These are phyloP conservation scores for Wilcoxina mikolae DNA, from an alignment of 495 filamentous ascomycete genomes.

Conservation along the genomic window DNA sequence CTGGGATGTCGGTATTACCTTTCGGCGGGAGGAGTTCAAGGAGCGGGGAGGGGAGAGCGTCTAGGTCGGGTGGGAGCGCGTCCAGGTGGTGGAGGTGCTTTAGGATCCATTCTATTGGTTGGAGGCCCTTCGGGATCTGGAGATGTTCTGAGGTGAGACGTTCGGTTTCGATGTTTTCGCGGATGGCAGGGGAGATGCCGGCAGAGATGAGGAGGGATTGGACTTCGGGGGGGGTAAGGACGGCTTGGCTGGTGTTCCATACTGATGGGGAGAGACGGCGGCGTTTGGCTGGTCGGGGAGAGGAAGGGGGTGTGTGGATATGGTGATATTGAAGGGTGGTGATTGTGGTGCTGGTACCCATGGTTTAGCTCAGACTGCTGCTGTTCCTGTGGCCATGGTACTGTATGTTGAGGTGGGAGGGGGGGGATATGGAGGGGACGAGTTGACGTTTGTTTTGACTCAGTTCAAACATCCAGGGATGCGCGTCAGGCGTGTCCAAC, in stretches of 20 bases:
- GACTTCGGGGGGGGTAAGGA: not conserved
- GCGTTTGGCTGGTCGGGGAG: not conserved
- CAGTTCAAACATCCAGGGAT: no score
- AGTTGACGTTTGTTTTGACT: no score
- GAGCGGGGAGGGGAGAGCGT: not conserved
- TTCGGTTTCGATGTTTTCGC: not conserved
- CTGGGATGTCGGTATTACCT: not conserved
- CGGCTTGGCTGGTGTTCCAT: not conserved
- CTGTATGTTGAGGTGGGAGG: no score
- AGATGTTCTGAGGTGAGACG: not conserved
- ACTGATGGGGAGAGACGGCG: not conserved
- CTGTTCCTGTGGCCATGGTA: no score
- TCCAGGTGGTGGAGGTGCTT: not conserved
- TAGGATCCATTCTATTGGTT: not conserved
- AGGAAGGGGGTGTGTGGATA: not conserved
- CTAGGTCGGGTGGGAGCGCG: not conserved
- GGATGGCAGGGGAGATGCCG: not conserved
- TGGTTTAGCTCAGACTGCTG: no score
- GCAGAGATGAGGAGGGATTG: not conserved
- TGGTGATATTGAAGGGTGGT: not conserved
- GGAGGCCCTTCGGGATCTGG: not conserved
- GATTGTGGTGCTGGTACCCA: no score
- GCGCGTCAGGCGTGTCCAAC: no score
- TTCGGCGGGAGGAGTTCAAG: not conserved
- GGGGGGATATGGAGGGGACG: no score